Percentiles rank a stretch among this genome's conserved stretches.
Evolutionary conservation across 352 stramenopile genomes (phyloP).

Genomic region (Phytophthora quininea): DNA sequence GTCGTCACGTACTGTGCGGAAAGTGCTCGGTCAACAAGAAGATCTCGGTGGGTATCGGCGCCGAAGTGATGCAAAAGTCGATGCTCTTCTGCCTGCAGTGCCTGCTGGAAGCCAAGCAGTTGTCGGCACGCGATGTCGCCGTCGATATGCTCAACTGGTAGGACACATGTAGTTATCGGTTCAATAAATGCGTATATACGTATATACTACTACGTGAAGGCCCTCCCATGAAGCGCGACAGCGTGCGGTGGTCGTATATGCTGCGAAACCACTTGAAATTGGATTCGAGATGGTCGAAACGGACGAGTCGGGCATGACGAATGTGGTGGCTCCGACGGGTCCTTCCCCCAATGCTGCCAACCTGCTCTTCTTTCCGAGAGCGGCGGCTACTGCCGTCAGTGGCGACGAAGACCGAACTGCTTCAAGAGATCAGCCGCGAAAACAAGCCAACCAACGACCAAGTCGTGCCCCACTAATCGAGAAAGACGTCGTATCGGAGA

Average conservation of each 20-base stretch:
- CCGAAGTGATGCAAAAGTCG: slow-evolving; percentile 31
- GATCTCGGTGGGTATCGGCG: slow-evolving; percentile 29
- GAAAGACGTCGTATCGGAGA: slow-evolving; percentile 32
- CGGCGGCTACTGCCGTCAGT: neutral
- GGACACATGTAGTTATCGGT: neutral
- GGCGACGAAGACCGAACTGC: neutral
- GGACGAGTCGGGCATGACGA: neutral
- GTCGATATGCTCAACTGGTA: slow-evolving; percentile 34
- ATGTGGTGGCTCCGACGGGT: neutral
- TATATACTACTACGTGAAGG: neutral
- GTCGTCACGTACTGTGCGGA: slow-evolving; percentile 33
- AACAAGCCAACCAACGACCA: neutral
- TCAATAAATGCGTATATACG: neutral
- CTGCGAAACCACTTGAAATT: too few species aligned
- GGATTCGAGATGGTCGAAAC: neutral
- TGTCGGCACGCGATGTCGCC: slow-evolving; percentile 20
- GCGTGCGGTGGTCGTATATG: too few species aligned
- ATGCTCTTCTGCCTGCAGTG: slow-evolving; percentile 46
- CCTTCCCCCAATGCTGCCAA: neutral
- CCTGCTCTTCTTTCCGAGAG: neutral
- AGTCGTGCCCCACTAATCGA: slow-evolving; percentile 26
- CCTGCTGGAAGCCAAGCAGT: slow-evolving; percentile 45
- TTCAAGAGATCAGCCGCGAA: too few species aligned
- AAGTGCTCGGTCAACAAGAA: slow-evolving; percentile 46
- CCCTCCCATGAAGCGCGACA: too few species aligned